phyloP scores from a whole-genome alignment of 1,139 yeast species.

The Candida albicans region DNA sequence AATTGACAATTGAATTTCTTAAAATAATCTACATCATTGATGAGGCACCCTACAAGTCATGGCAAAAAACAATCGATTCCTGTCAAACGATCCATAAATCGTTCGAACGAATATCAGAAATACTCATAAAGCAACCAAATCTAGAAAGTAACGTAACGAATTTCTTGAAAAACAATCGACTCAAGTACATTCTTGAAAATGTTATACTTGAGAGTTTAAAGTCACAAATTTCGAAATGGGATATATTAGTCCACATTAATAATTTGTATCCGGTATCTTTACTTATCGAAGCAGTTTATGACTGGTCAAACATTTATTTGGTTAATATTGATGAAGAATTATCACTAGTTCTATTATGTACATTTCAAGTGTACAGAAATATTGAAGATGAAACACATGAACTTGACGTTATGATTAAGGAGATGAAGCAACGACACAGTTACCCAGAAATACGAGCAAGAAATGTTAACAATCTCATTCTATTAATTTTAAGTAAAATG shows the following conservation, averaged over 20 bases:
- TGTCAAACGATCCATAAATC: not conserved
- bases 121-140: not conserved
- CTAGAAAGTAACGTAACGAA: not conserved
- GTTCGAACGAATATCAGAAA: not conserved
- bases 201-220: conserved; percentile 2
- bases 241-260: not conserved
- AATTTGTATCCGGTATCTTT: not conserved
- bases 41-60: conserved; percentile 6
- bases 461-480: not conserved
- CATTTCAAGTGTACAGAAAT: conserved; percentile 2
- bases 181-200: conserved; percentile 2
- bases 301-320: not conserved
- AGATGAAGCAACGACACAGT: too few species aligned
- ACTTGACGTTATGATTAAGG: not conserved
- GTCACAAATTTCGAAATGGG: not conserved
- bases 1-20: conserved; percentile 5
- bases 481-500: conserved; percentile 1
- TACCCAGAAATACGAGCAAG: too few species aligned
- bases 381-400: not conserved
- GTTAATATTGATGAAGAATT: conserved; percentile 2
- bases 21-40: conserved; percentile 10
- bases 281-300: conserved; percentile 4
- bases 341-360: not conserved
- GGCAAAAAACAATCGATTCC: conserved; percentile 3
- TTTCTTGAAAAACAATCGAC: conserved; percentile 3